Conservation (phyloP, 2,329 filamentous ascomycete genomes). For the Colletotrichum viniferum region DNA sequence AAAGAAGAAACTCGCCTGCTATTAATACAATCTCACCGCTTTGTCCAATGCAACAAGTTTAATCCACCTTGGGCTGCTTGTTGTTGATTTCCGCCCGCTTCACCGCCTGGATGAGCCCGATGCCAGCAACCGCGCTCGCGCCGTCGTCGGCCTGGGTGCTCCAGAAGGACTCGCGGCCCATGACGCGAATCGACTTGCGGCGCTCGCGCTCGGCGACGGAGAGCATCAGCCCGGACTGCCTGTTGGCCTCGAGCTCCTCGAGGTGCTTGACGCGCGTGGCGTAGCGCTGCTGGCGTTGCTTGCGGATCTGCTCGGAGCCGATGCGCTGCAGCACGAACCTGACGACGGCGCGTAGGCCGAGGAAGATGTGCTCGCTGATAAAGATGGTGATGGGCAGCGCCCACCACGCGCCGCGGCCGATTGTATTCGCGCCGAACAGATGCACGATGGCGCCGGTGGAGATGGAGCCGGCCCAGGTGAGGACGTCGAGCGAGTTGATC, state of each 20-base stretch:
- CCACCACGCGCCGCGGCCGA: conserved; percentile 63
- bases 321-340: conserved; percentile 38
- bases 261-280: conserved; percentile 39
- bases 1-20: not conserved
- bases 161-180: conserved; percentile 41
- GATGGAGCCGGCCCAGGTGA: conserved; percentile 75
- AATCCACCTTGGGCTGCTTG: conserved; percentile 17
- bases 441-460: conserved; percentile 76
- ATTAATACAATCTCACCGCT: not conserved
- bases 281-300: conserved; percentile 43
- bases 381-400: conserved; percentile 73
- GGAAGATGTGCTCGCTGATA: conserved; percentile 74
- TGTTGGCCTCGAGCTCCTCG: conserved; percentile 44
- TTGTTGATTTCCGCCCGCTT: conserved; percentile 18
- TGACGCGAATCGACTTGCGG: conserved; percentile 38
- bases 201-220: conserved; percentile 40
- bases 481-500: conserved; percentile 69
- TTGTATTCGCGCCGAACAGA: conserved; percentile 67
- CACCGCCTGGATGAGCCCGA: conserved; percentile 37
- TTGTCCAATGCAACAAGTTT: not conserved
- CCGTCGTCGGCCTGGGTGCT: conserved; percentile 46
- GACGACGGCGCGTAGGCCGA: conserved; percentile 57
- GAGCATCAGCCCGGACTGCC: conserved; percentile 34
- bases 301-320: conserved; percentile 44
- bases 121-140: conserved; percentile 36